Base-by-base conservation (phyloP, 768 basidiomycete genomes). In the Termitomyces sp. region DNA sequence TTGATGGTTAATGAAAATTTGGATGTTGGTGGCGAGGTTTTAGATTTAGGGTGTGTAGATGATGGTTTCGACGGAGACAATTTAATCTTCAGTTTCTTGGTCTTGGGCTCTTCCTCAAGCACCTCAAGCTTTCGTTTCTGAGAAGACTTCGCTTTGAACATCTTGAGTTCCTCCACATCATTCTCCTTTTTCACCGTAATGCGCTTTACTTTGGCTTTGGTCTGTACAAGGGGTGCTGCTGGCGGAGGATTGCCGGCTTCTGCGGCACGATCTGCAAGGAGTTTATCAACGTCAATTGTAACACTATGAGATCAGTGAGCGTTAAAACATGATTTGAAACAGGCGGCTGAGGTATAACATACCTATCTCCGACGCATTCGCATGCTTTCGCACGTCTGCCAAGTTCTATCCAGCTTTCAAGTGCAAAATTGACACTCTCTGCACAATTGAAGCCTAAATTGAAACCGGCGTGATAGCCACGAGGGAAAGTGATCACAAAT, bases 391-490 rank as follows among this genome's bases (percentile, higher is more conserved):
- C 95, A 56, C 80, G 82, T 57, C 91, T 78, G 1, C 94, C 96
- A 20, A 95, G 72, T 43, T 94, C 92, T 6, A 98, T 72, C 95
- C 95, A 98, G 62, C 89, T 91, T 44, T 97, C 92, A 28, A 97
- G 76, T 0, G 96, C 96, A 68, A 98, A 98, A 69, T 98, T 98
- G 66, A 97, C 92, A 61, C 91, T 93, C 73, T 98, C 96, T 1
- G 96, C 96, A 65, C 94, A 97, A 66, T 98, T 98, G 68, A 97
- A 85, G 7, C 92, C 96, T 44, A 97, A 76, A 68, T 98, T 98
- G 78, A 98, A 96, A 20, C 96, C 96, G 4, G 94, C 92, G 69
- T 98, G 96, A 69, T 98, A 98, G 1, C 96, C 96, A 50, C 90
- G 77, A 1, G 96, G 96, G 67, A 84, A 98, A 0, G 96, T 98